These are phyloP conservation scores for Candida vartiovaarae DNA, from an alignment of 805 yeast species.

Conservation along the genomic window DNA sequence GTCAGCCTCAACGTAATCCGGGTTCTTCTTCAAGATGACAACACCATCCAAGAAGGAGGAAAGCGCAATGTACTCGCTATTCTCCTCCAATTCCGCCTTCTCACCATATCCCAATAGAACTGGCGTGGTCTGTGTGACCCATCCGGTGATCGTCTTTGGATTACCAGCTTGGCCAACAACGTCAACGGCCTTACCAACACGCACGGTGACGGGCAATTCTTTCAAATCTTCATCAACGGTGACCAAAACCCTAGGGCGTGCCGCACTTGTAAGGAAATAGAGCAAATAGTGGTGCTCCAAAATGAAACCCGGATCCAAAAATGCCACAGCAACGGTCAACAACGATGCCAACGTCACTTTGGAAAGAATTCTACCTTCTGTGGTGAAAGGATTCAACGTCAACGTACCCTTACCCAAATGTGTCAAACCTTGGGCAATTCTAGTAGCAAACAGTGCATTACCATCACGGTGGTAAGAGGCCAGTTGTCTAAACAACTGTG, in stretches of 20 bases:
- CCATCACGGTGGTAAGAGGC: constrained; percentile 92
- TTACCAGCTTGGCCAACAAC: constrained; percentile 99
- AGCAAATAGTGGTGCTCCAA: constrained; percentile 77
- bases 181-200: constrained; percentile 99
- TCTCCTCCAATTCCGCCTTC: constrained; percentile 88
- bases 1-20: constrained; percentile 65
- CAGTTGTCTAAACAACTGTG: constrained; percentile 89
- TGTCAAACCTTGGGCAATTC: constrained; percentile 91
- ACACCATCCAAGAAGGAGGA: constrained; percentile 85
- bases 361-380: constrained; percentile 79
- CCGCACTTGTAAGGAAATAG: constrained; percentile 79
- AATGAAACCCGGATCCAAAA: constrained; percentile 83
- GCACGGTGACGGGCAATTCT: constrained; percentile 85
- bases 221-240: constrained; percentile 83
- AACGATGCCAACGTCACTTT: constrained; percentile 87
- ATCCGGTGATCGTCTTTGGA: constrained; percentile 97
- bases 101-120: constrained; percentile 91
- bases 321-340: constrained; percentile 73
- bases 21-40: constrained; percentile 86
- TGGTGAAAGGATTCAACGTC: constrained; percentile 81
- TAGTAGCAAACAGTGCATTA: constrained; percentile 84
- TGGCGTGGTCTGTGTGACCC: constrained; percentile 99
- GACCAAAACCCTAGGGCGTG: constrained; percentile 86
- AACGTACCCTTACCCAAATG: constrained; percentile 96
- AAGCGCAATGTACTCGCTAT: constrained; percentile 82